Evolutionary conservation across 768 basidiomycete genomes (phyloP).

Genomic region (Hypholoma sublateritium): DNA sequence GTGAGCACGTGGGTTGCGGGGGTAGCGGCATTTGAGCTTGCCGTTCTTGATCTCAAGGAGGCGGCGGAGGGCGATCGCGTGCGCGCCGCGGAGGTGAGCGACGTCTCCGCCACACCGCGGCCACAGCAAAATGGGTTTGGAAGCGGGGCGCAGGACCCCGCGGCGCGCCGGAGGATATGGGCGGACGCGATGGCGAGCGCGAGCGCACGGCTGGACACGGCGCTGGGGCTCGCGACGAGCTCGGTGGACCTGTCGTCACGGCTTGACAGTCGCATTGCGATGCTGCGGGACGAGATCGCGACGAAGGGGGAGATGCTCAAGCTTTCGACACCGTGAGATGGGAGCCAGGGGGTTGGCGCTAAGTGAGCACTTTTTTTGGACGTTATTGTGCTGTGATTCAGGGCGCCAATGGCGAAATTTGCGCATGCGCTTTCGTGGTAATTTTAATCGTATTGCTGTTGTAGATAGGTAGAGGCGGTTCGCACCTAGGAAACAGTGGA

Average conservation of each 20-base stretch:
- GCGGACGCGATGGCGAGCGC: conserved; percentile 44
- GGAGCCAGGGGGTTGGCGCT: too few relatives aligned
- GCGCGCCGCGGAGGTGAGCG: not conserved
- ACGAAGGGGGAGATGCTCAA: conserved; percentile 54
- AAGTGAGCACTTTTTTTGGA: too few relatives aligned
- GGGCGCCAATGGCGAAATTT: too few relatives aligned
- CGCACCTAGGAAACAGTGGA: too few relatives aligned
- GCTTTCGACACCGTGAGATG: conserved; percentile 3
- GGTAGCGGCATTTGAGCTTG: conserved; percentile 67
- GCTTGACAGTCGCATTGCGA: conserved; percentile 66
- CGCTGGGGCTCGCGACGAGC: conserved; percentile 48
- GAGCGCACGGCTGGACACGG: conserved; percentile 49
- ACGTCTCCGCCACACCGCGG: not conserved
- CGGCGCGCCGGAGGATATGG: conserved; percentile 45
- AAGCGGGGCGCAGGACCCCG: not conserved
- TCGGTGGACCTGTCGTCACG: conserved; percentile 64
- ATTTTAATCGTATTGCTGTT: too few relatives aligned
- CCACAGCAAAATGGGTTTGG: not conserved
- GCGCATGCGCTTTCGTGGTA: too few relatives aligned
- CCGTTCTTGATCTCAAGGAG: conserved; percentile 69
- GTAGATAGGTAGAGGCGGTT: too few relatives aligned
- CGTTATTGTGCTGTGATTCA: too few relatives aligned
- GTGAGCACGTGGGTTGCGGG: conserved; percentile 69
- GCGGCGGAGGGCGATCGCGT: conserved; percentile 33
- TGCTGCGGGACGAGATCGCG: conserved; percentile 71